phyloP scores from a whole-genome alignment of 495 filamentous ascomycete species.

The Penicillium angulare region DNA sequence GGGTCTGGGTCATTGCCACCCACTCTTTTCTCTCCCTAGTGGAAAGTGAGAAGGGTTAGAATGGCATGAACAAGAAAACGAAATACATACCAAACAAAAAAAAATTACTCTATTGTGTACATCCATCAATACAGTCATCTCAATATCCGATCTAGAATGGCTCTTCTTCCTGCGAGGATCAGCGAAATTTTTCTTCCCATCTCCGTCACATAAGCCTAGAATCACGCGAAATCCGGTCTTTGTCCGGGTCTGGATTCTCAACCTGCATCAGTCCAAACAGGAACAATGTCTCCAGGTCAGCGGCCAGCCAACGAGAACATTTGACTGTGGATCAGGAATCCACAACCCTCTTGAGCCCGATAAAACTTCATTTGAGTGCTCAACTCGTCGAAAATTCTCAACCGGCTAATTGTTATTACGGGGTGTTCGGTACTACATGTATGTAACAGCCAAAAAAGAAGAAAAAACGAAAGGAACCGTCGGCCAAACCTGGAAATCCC shows the following conservation, averaged over 20 bases:
- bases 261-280: not conserved
- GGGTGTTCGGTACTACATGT: not conserved
- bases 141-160: not conserved
- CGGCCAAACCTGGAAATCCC: constrained; percentile 19
- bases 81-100: not conserved
- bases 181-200: not conserved
- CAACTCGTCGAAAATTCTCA: no score
- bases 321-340: not conserved
- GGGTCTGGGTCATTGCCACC: constrained; percentile 17
- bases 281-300: not conserved
- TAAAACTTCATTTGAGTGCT: no score
- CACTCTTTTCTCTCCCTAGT: not conserved
- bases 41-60: not conserved
- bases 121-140: not conserved
- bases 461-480: not conserved
- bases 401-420: no score
- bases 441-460: not conserved
- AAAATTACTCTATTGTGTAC: not conserved
- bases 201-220: constrained; percentile 6
- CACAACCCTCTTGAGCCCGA: not conserved
- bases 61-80: not conserved
- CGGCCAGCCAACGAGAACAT: not conserved
- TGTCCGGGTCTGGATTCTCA: constrained; percentile 4
- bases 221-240: constrained; percentile 8
- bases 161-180: not conserved